Evolutionary conservation across 176 grass and related monocot species (phyloP).

Genomic region (Areca catechu): DNA sequence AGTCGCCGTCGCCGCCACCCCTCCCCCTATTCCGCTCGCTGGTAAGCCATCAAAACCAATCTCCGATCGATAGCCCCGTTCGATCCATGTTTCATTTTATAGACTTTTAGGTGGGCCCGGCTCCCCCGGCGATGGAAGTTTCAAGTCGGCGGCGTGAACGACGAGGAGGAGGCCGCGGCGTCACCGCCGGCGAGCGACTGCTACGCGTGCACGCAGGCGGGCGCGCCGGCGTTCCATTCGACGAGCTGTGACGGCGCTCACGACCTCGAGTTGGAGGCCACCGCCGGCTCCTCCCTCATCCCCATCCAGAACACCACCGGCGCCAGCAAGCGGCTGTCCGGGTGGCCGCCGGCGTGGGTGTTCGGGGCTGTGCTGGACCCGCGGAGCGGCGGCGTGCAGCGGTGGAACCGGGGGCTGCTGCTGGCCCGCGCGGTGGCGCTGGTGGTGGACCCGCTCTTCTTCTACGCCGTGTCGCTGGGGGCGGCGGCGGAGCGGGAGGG

Average conservation of each 20-base stretch:
- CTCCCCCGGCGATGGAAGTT: no score
- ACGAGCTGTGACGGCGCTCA: slow-evolving; percentile 87
- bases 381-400: slow-evolving; percentile 70
- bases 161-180: background rate
- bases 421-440: slow-evolving; percentile 61
- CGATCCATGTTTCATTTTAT: no score
- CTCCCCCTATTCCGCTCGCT: no score
- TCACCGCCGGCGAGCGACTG: slow-evolving; percentile 37
- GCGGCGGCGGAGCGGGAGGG: no score
- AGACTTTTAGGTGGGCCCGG: no score
- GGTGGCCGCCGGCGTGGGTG: slow-evolving; percentile 26
- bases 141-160: no score
- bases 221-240: slow-evolving; percentile 83
- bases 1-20: no score
- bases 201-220: slow-evolving; percentile 94
- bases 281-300: slow-evolving; percentile 79
- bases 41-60: no score
- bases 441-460: slow-evolving; percentile 83
- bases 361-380: slow-evolving; percentile 75
- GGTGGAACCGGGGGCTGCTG: slow-evolving; percentile 79
- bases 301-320: slow-evolving; percentile 45
- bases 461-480: slow-evolving; percentile 73
- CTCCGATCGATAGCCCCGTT: no score
- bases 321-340: background rate
- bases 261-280: slow-evolving; percentile 73